Evolutionary conservation across 805 yeast genomes (phyloP), one percentile per base, ranked within the genome.

Genomic region (Starmerella cellae): DNA sequence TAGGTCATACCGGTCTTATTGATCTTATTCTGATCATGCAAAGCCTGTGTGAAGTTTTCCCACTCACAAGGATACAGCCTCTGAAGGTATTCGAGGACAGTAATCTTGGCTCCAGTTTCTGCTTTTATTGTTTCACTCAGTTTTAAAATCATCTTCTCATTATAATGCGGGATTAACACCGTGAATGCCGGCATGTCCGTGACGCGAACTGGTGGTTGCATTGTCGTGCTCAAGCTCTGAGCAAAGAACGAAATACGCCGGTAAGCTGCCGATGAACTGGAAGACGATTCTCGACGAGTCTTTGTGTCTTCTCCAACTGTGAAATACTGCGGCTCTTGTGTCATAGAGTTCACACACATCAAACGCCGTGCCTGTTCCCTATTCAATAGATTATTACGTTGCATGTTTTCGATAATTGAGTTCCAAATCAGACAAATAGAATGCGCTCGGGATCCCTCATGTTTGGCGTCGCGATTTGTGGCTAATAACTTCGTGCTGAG

Each of bases 181-280:
- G 91, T 75, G 53, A 83, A 83, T 0, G 82, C 66, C 1, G 94
- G 93, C 83, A 82, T 81, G 35, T 74, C 67, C 18, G 69, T 70
- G 6, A 78, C 70, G 0, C 83, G 71, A 11, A 70, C 61, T 0
- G 84, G 77, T 35, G 77, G 84, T 0, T 83, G 80, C 65, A 84
- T 79, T 1, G 94, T 88, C 0, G 93, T 82, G 0, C 94, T 77
- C 34, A 84, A 64, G 0, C 94, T 82, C 55, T 84, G 94, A 0
- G 95, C 95, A 67, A 84, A 84, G 56, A 82, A 84, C 0, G 94
- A 80, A 1, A 84, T 73, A 49, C 95, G 68, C 53, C 95, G 66
- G 55, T 77, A 78, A 0, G 94, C 94, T 56, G 82, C 94, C 1
- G 44, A 34, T 1, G 29, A 13, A 19, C 26, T 13, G 1, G 84